Evolutionary conservation across 2,329 filamentous ascomycete species (phyloP), one percentile per base, ranked within the genome.

Genomic region (Dichotomopilus funicola): DNA sequence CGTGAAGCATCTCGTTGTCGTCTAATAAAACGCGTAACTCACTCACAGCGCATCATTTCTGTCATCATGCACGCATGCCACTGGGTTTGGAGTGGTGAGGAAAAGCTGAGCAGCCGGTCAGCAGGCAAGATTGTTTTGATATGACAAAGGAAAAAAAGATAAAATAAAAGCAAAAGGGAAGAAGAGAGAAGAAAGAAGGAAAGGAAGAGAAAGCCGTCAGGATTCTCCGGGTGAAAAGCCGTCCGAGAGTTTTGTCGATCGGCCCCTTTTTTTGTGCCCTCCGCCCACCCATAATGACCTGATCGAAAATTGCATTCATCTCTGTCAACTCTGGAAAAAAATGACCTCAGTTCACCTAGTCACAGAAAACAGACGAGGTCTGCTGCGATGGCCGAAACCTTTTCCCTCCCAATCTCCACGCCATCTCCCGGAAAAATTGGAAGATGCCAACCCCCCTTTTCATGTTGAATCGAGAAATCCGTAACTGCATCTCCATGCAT

Each of bases 251-350:
- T 12, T 6, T 12, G 38, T 46, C 37, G 37, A 46, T 42, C 38
- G 49, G 41, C 9, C 31, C 51, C 49, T 31, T 27, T 42, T 38
- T 49, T 45, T 40, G 46, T 49, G 46, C 49, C 53, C 38, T 49
- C 42, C 11, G 19, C 19, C 51, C 37, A 41, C 55, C 59, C 40
- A 56, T 53, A 58, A 55, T 55, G 59, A 58, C 49, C 53, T 53
- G 49, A 42, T 47, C 42, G 50, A 27, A 27, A 27, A 27, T 2
- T 27, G 19, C 19, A 27, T 27, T 27, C 19, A 27, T 27, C 19
- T 27, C 19, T 27, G 19, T 27, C 19, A 27, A 27, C 19, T 27
- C 19, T 27, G 19, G 19, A 27, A 27, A 27, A 27, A 27, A 27
- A 27, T 27, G 19, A 27, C 19, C 19, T 27, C 2, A 27, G 19